A percentile compares a stretch with the other conserved stretches of the same genome.
These are phyloP conservation scores for Pinguiococcus pyrenoidosus DNA, from an alignment of 108 stramenopile genomes.

Conservation along the genomic window DNA sequence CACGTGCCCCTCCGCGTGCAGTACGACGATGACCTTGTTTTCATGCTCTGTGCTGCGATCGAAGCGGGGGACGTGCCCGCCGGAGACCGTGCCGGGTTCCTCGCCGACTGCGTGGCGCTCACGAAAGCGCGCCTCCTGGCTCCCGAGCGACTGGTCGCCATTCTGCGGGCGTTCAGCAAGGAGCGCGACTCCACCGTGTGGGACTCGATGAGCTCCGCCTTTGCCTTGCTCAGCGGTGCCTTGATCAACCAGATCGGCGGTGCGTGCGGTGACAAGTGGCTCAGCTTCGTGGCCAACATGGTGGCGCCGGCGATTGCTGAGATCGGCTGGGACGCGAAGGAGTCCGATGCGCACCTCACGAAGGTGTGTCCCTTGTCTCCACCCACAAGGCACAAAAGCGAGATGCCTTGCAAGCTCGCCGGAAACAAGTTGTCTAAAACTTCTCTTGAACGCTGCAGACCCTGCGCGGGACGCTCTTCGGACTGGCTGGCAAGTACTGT, in stretches of 20 bases:
- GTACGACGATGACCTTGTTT: conserved; percentile 58
- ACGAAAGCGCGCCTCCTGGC: conserved; percentile 72
- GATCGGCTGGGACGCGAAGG: conserved; percentile 72
- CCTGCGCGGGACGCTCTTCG: conserved; percentile 69
- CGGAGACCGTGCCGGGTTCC: conserved; percentile 68
- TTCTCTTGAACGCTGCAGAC: too few relatives aligned
- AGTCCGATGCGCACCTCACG: conserved; percentile 63
- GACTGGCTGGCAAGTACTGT: conserved; percentile 59
- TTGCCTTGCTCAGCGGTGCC: too few relatives aligned
- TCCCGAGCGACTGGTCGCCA: conserved; percentile 56
- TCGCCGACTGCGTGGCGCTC: conserved; percentile 71
- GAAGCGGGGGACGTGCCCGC: conserved; percentile 44
- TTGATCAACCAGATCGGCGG: too few relatives aligned
- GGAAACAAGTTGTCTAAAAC: too few relatives aligned
- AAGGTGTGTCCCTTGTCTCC: too few relatives aligned
- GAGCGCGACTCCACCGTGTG: conserved; percentile 78
- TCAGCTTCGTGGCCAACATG: too few relatives aligned
- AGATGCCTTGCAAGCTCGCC: too few relatives aligned
- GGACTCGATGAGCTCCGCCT: too few relatives aligned
- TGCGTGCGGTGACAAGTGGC: too few relatives aligned
- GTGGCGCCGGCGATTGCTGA: conserved; percentile 45
- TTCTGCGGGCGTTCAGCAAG: conserved; percentile 56
- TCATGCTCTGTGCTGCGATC: conserved; percentile 44
- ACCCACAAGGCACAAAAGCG: too few relatives aligned
- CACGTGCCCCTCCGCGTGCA: conserved; percentile 80